Evolutionary conservation across 345 rosid genomes (phyloP).

Genomic region (Clarkia xantiana): DNA sequence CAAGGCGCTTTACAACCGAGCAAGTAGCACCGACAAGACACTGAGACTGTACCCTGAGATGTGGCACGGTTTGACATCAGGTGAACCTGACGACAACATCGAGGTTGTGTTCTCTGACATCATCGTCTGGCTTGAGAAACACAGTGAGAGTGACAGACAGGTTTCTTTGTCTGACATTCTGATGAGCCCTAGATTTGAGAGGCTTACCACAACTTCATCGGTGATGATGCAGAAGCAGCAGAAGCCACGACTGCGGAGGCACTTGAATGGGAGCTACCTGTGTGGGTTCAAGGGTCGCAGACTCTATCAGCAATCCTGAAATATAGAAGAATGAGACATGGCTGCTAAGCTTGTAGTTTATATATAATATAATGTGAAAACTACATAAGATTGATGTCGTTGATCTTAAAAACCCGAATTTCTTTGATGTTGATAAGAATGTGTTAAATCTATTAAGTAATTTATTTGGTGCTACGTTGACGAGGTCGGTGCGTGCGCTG

Average conservation of each 20-base stretch:
- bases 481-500: too few relatives aligned
- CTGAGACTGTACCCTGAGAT: conserved; percentile 69
- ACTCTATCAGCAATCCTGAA: conserved; percentile 46
- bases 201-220: not conserved
- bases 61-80: conserved; percentile 83
- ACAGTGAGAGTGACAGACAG: conserved; percentile 5
- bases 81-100: conserved; percentile 64
- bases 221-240: not conserved
- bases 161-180: too few relatives aligned
- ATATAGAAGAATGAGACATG: conserved; percentile 22
- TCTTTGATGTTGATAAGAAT: too few relatives aligned
- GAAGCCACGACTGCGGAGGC: not conserved
- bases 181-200: not conserved
- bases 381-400: not conserved
- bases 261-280: conserved; percentile 18
- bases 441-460: too few relatives aligned
- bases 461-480: too few relatives aligned
- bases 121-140: conserved; percentile 53
- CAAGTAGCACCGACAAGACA: conserved; percentile 68
- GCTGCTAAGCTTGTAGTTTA: not conserved
- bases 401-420: too few relatives aligned
- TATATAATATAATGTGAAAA: not conserved
- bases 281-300: conserved; percentile 54
- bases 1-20: conserved; percentile 60
- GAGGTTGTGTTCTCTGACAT: conserved; percentile 61